Conservation (phyloP, 331 rosid genomes). For the Acacia concinna region DNA sequence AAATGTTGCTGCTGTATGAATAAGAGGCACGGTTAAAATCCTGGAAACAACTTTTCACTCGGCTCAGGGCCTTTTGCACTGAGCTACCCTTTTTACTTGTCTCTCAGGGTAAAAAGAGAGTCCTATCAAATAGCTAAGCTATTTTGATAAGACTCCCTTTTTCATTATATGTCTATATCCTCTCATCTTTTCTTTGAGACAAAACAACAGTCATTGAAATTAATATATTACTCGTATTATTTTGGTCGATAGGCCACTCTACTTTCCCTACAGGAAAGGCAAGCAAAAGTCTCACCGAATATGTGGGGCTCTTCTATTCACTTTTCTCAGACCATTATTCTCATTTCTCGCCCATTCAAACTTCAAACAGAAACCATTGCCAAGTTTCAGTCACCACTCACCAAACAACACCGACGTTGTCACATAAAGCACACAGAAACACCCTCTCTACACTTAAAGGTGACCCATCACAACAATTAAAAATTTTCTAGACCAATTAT, state of each 20-base stretch:
- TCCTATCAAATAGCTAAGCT: too few species aligned
- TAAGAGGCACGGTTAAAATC: too few species aligned
- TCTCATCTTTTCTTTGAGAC: background rate
- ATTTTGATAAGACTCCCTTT: too few species aligned
- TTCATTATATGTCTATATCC: background rate
- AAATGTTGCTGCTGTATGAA: too few species aligned
- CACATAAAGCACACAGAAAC: background rate
- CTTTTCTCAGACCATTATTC: background rate
- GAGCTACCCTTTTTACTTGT: too few species aligned
- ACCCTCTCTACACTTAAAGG: background rate
- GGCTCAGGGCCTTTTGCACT: too few species aligned
- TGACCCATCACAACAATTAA: background rate
- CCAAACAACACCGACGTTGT: background rate
- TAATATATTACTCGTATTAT: background rate
- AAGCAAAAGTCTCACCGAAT: conserved; percentile 26
- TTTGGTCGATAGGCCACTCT: conserved; percentile 29
- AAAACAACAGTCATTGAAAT: background rate
- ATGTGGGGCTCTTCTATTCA: conserved; percentile 23
- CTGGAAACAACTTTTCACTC: too few species aligned
- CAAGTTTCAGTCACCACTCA: background rate
- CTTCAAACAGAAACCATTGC: background rate
- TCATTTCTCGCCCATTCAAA: conserved; percentile 5
- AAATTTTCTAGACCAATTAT: background rate
- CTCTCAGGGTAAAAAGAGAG: too few species aligned
- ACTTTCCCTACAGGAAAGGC: conserved; percentile 31